A percentile compares a stretch with the other conserved stretches of the same genome.
Conservation (phyloP, 2,329 filamentous ascomycete genomes). For the Claviceps sp. region DNA sequence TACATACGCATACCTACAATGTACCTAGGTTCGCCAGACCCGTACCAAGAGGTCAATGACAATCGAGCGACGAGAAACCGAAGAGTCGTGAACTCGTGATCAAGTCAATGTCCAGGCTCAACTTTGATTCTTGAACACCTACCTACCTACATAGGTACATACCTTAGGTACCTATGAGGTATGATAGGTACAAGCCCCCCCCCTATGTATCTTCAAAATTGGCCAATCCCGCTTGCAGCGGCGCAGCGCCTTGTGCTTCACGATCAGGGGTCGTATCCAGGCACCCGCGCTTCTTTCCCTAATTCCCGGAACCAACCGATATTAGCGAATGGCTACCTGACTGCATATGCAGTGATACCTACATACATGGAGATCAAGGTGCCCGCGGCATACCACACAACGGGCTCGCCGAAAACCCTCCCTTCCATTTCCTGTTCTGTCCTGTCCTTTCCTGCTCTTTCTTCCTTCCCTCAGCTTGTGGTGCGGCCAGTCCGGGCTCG, state of each 20-base stretch:
- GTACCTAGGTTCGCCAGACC: background rate
- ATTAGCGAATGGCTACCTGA: background rate
- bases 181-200: background rate
- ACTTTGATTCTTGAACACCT: background rate
- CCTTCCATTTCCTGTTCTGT: too few relatives aligned
- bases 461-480: background rate
- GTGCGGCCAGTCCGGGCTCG: background rate
- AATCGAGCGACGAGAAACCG: background rate
- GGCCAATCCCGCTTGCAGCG: conserved; percentile 2
- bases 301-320: conserved; percentile 6
- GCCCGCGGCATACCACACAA: background rate
- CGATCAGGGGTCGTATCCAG: background rate
- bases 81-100: background rate
- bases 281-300: background rate
- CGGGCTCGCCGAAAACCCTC: too few relatives aligned
- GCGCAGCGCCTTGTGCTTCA: background rate
- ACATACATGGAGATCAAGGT: background rate
- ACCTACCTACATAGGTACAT: too few relatives aligned
- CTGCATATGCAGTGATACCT: background rate
- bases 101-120: background rate
- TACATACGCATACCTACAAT: too few relatives aligned
- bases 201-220: background rate
- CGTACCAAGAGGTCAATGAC: background rate
- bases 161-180: too few relatives aligned
- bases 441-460: background rate